Conservation (phyloP, 768 basidiomycete species). For the Boletales sp. region DNA sequence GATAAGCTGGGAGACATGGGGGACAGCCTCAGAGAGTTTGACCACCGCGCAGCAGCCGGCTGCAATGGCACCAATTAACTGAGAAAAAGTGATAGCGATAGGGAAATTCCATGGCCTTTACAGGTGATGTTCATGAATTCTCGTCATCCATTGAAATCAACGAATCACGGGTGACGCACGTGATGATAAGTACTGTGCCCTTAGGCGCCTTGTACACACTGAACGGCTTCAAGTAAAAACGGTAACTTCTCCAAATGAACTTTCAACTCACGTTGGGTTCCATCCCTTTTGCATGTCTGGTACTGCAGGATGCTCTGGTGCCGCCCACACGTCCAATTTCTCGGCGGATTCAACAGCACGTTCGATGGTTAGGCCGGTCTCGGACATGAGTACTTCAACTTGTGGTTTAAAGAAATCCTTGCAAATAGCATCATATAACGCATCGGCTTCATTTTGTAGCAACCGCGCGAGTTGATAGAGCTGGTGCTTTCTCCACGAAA, state of each 20-base stretch:
- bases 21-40: slow-evolving; percentile 73
- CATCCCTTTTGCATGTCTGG: no score
- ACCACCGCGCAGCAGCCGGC: slow-evolving; percentile 70
- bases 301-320: no score
- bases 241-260: slow-evolving; percentile 47
- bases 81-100: no score
- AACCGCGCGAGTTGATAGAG: slow-evolving; percentile 72
- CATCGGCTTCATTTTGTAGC: slow-evolving; percentile 63
- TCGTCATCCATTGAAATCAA: no score
- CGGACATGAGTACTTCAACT: slow-evolving; percentile 55
- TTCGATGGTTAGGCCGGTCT: slow-evolving; percentile 38
- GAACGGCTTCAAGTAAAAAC: slow-evolving; percentile 59
- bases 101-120: background rate
- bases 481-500: slow-evolving; percentile 71
- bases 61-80: slow-evolving; percentile 62
- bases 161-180: slow-evolving; percentile 70
- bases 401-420: slow-evolving; percentile 61
- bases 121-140: no score
- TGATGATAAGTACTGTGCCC: slow-evolving; percentile 66
- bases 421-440: slow-evolving; percentile 56
- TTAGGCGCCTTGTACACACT: slow-evolving; percentile 73
- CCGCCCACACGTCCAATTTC: no score
- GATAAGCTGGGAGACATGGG: slow-evolving; percentile 52
- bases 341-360: no score
- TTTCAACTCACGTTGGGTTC: no score